These are phyloP conservation scores for Strobilomyces confusus DNA, from an alignment of 768 basidiomycete species.

Conservation along the genomic window DNA sequence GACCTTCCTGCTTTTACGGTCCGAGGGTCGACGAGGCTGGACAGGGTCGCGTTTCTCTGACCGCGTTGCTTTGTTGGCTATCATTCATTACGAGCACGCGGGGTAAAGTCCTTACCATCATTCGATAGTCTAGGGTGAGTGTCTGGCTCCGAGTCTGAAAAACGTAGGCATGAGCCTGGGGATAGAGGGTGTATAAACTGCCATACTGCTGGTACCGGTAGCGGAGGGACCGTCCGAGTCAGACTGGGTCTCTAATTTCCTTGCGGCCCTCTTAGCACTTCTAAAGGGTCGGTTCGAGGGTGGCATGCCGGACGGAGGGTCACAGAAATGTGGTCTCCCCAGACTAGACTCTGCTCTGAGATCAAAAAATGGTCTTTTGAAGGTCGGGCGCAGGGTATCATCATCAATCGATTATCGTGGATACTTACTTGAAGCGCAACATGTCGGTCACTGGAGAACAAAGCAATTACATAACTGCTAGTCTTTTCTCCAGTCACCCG, in stretches of 20 bases:
- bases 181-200: background rate
- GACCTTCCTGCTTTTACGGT: constrained; percentile 3
- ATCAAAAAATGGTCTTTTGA: background rate
- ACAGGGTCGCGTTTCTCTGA: constrained; percentile 3
- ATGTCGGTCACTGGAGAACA: background rate
- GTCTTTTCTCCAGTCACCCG: background rate
- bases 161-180: background rate
- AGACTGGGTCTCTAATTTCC: constrained; percentile 9
- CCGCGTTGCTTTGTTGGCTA: background rate
- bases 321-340: background rate
- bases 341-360: background rate
- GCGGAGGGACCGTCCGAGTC: constrained; percentile 2
- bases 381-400: background rate
- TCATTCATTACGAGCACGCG: background rate
- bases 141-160: constrained; percentile 18
- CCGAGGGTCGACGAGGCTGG: background rate
- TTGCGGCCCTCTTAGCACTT: constrained; percentile 13
- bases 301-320: constrained; percentile 6
- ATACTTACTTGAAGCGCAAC: background rate
- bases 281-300: constrained; percentile 1
- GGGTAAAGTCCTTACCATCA: background rate
- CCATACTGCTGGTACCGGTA: background rate
- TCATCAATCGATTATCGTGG: background rate
- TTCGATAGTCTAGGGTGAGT: background rate
- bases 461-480: background rate